These are phyloP conservation scores for Planoprotostelium fungivorum DNA, from an alignment of 78 protist species.

Conservation along the genomic window DNA sequence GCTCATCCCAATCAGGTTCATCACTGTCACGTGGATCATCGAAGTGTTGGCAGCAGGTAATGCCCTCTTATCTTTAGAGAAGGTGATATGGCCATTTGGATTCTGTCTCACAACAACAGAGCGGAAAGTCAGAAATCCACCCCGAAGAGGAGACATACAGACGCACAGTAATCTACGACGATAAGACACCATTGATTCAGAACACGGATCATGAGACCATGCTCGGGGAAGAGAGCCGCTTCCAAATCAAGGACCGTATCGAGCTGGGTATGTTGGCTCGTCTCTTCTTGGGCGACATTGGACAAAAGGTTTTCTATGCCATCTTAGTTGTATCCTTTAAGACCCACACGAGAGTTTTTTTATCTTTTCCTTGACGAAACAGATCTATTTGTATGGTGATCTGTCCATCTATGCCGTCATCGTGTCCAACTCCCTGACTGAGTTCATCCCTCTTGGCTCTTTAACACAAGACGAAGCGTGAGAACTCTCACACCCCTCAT, in stretches of 20 bases:
- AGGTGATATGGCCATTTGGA: too few relatives aligned
- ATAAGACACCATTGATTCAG: neutral
- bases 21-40: constrained; percentile 43
- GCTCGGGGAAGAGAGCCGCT: neutral
- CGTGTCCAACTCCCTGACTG: constrained; percentile 32
- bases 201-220: neutral
- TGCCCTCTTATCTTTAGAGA: constrained; percentile 9
- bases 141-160: neutral
- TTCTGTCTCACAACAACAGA: too few relatives aligned
- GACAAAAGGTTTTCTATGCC: constrained; percentile 35
- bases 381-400: constrained; percentile 46
- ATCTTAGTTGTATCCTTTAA: constrained; percentile 12
- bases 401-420: constrained; percentile 41
- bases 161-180: neutral
- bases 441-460: constrained; percentile 17
- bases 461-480: neutral
- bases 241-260: constrained; percentile 14
- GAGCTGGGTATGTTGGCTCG: constrained; percentile 39
- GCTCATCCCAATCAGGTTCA: constrained; percentile 9
- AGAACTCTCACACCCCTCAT: neutral
- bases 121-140: neutral
- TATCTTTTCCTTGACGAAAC: neutral
- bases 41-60: constrained; percentile 42
- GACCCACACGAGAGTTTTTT: neutral
- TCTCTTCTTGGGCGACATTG: constrained; percentile 33